Evolutionary conservation across 2,329 filamentous ascomycete species (phyloP), one percentile per base, ranked within the genome.

Genomic region (Aspergillus sclerotialis): DNA sequence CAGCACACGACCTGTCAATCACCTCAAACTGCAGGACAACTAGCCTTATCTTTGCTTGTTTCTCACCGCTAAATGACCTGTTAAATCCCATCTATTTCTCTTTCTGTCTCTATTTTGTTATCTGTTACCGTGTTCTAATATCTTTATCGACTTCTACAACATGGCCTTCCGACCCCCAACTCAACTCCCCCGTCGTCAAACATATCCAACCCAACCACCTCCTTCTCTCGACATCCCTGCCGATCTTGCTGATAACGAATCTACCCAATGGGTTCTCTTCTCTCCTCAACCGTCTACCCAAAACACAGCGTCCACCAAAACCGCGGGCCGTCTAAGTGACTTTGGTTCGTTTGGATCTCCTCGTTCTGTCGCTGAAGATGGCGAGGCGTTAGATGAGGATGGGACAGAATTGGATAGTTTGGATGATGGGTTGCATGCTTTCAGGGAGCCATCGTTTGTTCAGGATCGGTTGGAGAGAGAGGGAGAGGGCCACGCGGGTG

Each of bases 231-330:
- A 59, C 24, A 42, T 51, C 24, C 44, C 53, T 25, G 36, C 52
- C 11, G 51, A 68, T 44, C 61, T 67, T 13, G 55, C 64, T 28
- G 65, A 78, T 39, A 78, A 84, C 41, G 82, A 89, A 45, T 82
- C 85, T 9, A 83, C 92, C 61, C 90, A 94, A 75, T 98, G 92
- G 92, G 83, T 96, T 35, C 78, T 98, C 45, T 98, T 98, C 69
- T 85, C 88, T 6, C 86, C 86, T 2, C 79, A 80, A 43, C 67
- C 70, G 21, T 81, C 83, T 13, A 79, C 84, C 24, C 78, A 79
- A 30, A 76, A 58, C 58, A 84, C 61, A 53, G 75, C 66, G 67
- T 79, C 61, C 56, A 89, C 78, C 28, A 70, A 79, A 17, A 84
- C 82, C 24, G 75, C 78, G 43, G 92, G 85, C 25, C 79, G 77